Evolutionary conservation across 1,284 basidiomycete species (phyloP), one percentile per base, ranked within the genome.

Genomic region (Agroathelia rolfsii): DNA sequence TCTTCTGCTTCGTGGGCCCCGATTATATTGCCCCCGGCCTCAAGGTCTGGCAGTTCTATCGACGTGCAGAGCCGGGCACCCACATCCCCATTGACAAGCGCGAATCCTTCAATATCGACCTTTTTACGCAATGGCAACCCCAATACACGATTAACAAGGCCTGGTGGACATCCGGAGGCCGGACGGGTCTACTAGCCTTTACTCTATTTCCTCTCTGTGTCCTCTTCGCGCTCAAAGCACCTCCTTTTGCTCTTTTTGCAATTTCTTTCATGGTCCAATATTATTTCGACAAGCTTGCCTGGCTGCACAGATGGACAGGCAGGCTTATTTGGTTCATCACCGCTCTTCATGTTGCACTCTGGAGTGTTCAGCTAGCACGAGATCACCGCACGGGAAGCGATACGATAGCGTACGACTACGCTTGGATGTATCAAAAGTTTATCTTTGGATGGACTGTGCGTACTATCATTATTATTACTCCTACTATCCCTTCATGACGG

Each of bases 171-270:
- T 62, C 74, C 0, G 81, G 77, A 11, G 73, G 72, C 18, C 65
- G 87, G 14, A 71, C 76, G 6, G 87, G 87, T 1, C 62, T 82
- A 39, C 77, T 89, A 36, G 75, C 82, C 2, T 89, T 86, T 47
- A 76, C 83, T 2, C 64, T 90, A 18, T 64, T 85, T 18, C 87
- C 87, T 1, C 65, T 90, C 11, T 75, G 76, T 35, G 64, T 90
- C 35, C 62, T 88, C 7, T 69, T 89, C 37, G 85, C 79, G 3
- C 67, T 90, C 51, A 90, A 89, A 53, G 67, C 81, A 3, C 76
- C 81, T 8, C 88, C 88, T 0, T 80, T 88, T 46, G 86, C 85
- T 30, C 48, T 89, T 27, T 73, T 89, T 45, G 74, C 85, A n/a
- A 61, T 80, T 15, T 70, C 75, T 0, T 71, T 72, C 40, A 64